These are phyloP conservation scores for Picea abies DNA, from an alignment of 83 land plant species.

Conservation along the genomic window DNA sequence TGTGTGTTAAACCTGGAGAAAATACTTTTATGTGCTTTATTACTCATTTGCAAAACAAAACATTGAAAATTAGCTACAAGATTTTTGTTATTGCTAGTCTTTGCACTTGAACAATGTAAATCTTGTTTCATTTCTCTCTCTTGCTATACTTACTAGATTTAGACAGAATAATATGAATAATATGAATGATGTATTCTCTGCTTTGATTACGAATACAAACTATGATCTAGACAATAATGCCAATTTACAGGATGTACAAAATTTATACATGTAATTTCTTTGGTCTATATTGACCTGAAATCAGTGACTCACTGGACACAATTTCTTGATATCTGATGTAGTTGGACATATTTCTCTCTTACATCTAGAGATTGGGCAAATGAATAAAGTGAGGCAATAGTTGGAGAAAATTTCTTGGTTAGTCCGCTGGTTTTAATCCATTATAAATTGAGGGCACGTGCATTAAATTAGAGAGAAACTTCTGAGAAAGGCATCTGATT, in stretches of 20 bases:
- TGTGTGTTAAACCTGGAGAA: constrained; percentile 5
- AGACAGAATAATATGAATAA: too few relatives aligned
- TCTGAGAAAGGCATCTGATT: neutral
- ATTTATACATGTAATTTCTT: neutral
- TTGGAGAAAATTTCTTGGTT: neutral
- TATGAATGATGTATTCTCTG: too few relatives aligned
- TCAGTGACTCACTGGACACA: neutral
- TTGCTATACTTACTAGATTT: too few relatives aligned
- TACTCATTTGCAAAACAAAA: neutral
- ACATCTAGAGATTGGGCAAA: constrained; percentile 4
- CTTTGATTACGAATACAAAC: too few relatives aligned
- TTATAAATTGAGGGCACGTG: neutral
- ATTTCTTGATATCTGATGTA: neutral
- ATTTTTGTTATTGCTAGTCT: too few relatives aligned
- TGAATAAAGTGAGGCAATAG: neutral
- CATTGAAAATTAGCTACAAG: too few relatives aligned
- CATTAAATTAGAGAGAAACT: neutral
- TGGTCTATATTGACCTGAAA: neutral
- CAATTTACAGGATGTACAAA: too few relatives aligned
- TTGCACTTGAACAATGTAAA: too few relatives aligned
- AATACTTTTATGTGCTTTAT: neutral
- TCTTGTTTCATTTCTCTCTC: too few relatives aligned
- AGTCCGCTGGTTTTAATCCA: neutral
- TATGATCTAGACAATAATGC: too few relatives aligned
- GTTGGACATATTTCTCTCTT: neutral